phyloP scores from a whole-genome alignment of 805 yeast genomes.

The Yamadazyma philogaea region DNA sequence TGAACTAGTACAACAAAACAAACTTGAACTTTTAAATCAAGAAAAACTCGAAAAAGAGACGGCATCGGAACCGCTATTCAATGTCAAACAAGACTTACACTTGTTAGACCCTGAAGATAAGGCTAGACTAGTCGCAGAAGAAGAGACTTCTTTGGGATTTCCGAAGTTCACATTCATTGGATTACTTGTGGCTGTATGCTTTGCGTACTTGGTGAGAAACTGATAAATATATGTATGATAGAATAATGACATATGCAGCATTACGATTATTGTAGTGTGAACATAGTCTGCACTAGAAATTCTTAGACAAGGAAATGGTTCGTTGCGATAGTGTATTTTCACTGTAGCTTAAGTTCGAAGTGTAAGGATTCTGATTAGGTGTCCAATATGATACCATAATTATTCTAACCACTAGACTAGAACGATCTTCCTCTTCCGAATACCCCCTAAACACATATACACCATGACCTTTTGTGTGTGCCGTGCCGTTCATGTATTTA shows the following conservation, averaged over 20 bases:
- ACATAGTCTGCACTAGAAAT: no score
- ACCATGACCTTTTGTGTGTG: no score
- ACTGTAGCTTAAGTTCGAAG: no score
- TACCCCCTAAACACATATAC: no score
- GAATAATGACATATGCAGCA: neutral
- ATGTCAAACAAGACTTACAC: constrained; percentile 32
- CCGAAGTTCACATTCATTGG: constrained; percentile 23
- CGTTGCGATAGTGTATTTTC: no score
- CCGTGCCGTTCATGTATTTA: no score
- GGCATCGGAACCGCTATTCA: constrained; percentile 16
- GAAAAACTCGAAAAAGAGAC: constrained; percentile 15
- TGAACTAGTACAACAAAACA: constrained; percentile 53
- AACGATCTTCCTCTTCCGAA: no score
- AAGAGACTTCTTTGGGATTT: constrained; percentile 10
- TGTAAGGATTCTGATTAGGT: no score
- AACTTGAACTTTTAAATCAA: constrained; percentile 24
- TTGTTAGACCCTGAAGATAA: constrained; percentile 67
- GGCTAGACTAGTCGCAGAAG: constrained; percentile 36
- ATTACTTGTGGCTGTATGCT: constrained; percentile 29
- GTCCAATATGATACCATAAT: no score
- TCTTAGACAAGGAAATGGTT: no score
- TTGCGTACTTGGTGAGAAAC: constrained; percentile 19
- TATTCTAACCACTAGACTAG: no score
- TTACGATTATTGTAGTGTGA: no score
- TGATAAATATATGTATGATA: neutral